Evolutionary conservation across 345 rosid genomes (phyloP), one percentile per base, ranked within the genome.

Genomic region (Rhodomyrtus tomentosa): DNA sequence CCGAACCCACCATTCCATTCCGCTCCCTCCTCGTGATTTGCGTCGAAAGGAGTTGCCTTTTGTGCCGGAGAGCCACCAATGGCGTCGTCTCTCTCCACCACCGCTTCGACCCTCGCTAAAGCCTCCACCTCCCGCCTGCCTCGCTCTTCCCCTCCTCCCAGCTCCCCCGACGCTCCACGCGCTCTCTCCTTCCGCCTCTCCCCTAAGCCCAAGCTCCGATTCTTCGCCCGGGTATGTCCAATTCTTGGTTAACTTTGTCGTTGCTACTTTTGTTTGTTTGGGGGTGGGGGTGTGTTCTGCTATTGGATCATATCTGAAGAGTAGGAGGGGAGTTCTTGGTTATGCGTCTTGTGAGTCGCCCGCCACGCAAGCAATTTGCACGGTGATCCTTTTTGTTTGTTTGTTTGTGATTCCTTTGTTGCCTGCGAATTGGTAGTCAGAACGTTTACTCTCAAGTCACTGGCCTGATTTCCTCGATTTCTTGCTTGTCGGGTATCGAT

Each of bases 151-250:
- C 3, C 40, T 25, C 50, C 11, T 21, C 72, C 11, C 82, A 4
- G 53, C 48, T 21, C 82, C n/a, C 36, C 73, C 1, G 25, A 53
- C 36, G 52, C 54, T 13, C 55, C 52, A 8, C 36, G 62, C 21
- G 36, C 79, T 50, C 86, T 91, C 76, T 89, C 91, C 54, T 93
- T 89, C 86, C 92, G 87, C 82, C 90, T 89, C 90, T 86, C 94
- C 52, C 56, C 89, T 11, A 87, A 73, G 53, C 90, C 92, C 24
- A 90, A 89, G 87, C 90, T 89, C 84, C 90, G 87, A 27, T 87
- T 93, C 82, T 87, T 88, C 84, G 58, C 92, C 85, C 89, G 90
- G 96, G 98, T 92, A 84, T 16, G 79, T 68, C 45, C 45, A 4
- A 3, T 68, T 68, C 79, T 36, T 0, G 1, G 45, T 36, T 68